Base-by-base conservation (phyloP, 176 grass and related monocot species). In the Aechmea fasciata region DNA sequence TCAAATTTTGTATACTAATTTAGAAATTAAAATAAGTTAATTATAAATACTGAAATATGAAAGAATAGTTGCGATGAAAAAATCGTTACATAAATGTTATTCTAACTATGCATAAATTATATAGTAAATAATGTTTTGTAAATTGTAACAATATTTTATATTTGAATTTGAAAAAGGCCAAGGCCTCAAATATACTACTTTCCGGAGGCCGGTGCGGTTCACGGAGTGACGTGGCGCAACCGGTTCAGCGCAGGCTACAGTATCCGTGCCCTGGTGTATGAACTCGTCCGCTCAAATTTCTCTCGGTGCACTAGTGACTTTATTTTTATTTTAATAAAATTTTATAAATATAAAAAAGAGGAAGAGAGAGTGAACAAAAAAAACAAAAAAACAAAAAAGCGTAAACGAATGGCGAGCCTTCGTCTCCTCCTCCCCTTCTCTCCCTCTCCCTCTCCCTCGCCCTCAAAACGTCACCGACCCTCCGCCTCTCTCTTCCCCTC, bases 321-420 rank as follows among this genome's bases (percentile, higher is more conserved):
- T 81, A 71, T 71, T 77, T 76, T 85, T 72, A 20, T 76, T 26
- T 26, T 26, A 2, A 80, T 85, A 72, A 76, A 51, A 13, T 50
- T 70, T 62, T 3, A 15, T 5, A 0, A 0, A 0, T 9, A 25
- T 11, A 48, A 73, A 33, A 33, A 33, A 33, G 3, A 33, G 3
- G 29, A 33, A 33, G 3, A 33, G 29, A 26, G 25, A 26, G 25
- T 26, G 25, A 26, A 23, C 22, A 26, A 26, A 26, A 26, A 26
- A 26, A 33, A 33, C 3, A 33, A 33, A 5, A 33, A 33, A 7
- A 5, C 0, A 41, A 41, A 41, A 7, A 41, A 41, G 33, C 33
- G 2, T 11, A 55, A 47, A 51, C 62, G 49, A 49, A 82, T 86
- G 79, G 74, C 84, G 70, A 52, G 50, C 18, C 4, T 14, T 2